Conservation (phyloP, 192 early-diverging fungal species). For the Chytriomyces confervae region DNA sequence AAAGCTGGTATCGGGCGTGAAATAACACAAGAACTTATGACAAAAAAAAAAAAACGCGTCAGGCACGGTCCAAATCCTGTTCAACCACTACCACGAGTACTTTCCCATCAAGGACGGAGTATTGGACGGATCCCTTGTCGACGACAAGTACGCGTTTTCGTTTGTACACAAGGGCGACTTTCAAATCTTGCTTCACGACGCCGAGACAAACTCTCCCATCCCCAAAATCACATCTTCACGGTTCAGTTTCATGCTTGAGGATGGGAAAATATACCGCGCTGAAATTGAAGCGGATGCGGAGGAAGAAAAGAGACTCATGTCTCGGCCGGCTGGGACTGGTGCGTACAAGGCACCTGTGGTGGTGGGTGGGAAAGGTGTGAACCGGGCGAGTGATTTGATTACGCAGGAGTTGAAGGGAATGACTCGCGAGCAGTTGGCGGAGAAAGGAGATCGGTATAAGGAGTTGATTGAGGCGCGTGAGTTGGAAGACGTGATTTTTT, state of each 20-base stretch:
- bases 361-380: neutral
- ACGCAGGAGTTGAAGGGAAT: slow-evolving; percentile 31
- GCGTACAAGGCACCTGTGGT: slow-evolving; percentile 28
- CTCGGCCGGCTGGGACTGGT: neutral
- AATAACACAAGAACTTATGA: neutral
- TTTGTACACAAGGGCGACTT: slow-evolving; percentile 31
- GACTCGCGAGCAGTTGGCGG: slow-evolving; percentile 15
- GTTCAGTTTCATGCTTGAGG: slow-evolving; percentile 4
- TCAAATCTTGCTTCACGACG: slow-evolving; percentile 6
- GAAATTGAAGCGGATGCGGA: slow-evolving; percentile 30
- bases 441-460: slow-evolving; percentile 18
- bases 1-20: neutral
- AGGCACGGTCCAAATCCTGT: slow-evolving; percentile 18
- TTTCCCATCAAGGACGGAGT: slow-evolving; percentile 26
- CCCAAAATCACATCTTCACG: neutral
- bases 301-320: slow-evolving; percentile 14
- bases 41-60: neutral
- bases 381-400: slow-evolving; percentile 19
- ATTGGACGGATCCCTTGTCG: slow-evolving; percentile 1
- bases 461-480: slow-evolving; percentile 28
- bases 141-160: slow-evolving; percentile 37
- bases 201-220: neutral
- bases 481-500: slow-evolving; percentile 18
- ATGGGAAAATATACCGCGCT: slow-evolving; percentile 15
- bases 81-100: slow-evolving; percentile 31